Evolutionary conservation across 139 green algal species (phyloP), one percentile per base, ranked within the genome.

Genomic region (Desmodesmus armatus): DNA sequence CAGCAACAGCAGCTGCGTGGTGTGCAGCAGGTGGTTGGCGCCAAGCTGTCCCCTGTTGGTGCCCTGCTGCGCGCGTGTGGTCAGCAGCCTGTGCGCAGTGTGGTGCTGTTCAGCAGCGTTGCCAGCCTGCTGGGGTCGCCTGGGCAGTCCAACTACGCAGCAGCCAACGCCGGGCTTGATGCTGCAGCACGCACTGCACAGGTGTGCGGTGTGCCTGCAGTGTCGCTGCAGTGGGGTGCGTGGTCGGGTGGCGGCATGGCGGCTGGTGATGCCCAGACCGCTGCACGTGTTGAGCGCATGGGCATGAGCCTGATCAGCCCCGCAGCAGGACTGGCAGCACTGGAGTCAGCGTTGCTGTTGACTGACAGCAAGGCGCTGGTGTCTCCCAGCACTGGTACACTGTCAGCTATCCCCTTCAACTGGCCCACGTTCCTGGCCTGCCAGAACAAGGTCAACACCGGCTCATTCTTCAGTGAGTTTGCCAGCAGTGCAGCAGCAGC

Each of bases 101-200:
- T 89, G 35, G 88, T 92, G 62, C 82, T 93, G 0, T 97, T 95
- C 88, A 95, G 90, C 43, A 94, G 89, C 3, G 74, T 95, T 11
- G 87, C 93, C 6, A 91, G 92, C 0, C 82, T 95, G 37, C 82
- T 97, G 5, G 94, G 94, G 25, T 90, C 90, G 2, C 81, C 92
- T 39, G 95, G 95, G 21, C 95, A 98, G 78, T 88, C 93, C 72
- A 94, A 92, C 87, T 98, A 98, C 87, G 83, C 81, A 74, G 85
- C 89, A 21, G 95, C 95, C 66, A 98, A 98, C 80, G 90, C 87
- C 27, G 86, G 72, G 0, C 80, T 98, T 75, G 94, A 97, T 43
- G 86, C 72, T 2, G 51, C 81, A 39, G 44, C 82, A 5, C 33
- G 31, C 4, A 40, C 60, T 17, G 44, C 53, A 37, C 29, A 77